A percentile compares a stretch with the other conserved stretches of the same genome.
Conservation (phyloP, 2,329 filamentous ascomycete genomes). For the Emergomyces orientalis region DNA sequence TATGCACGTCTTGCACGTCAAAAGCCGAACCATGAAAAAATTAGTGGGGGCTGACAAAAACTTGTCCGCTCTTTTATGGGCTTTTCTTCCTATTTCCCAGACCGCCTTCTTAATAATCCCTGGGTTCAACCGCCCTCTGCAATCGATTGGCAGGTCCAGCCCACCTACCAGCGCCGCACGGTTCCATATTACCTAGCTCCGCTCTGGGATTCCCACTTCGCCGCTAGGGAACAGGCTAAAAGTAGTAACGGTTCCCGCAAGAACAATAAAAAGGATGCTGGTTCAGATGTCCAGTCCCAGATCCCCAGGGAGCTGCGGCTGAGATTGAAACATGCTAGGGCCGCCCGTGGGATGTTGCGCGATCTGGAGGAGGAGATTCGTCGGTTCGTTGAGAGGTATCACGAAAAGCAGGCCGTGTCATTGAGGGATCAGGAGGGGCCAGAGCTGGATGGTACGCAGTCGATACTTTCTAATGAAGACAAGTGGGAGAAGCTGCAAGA, state of each 20-base stretch:
- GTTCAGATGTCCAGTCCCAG: slow-evolving; percentile 28
- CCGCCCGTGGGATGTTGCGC: slow-evolving; percentile 69
- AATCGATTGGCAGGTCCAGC: slow-evolving; percentile 70
- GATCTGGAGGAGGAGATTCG: slow-evolving; percentile 78
- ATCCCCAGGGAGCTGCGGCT: slow-evolving; percentile 73
- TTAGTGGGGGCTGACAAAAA: slow-evolving; percentile 3
- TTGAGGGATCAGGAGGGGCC: slow-evolving; percentile 34
- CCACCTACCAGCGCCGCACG: slow-evolving; percentile 66
- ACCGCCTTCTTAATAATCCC: slow-evolving; percentile 77
- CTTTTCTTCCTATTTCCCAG: slow-evolving; percentile 39
- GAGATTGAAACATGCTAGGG: slow-evolving; percentile 69
- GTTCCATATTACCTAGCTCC: slow-evolving; percentile 86
- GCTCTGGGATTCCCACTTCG: slow-evolving; percentile 62
- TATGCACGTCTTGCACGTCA: neutral
- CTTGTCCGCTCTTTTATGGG: slow-evolving; percentile 3
- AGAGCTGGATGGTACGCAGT: slow-evolving; percentile 36
- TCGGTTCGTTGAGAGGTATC: slow-evolving; percentile 58
- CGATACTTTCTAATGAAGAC: slow-evolving; percentile 17
- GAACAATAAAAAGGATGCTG: slow-evolving; percentile 30
- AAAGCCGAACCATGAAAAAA: neutral
- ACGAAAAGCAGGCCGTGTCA: slow-evolving; percentile 43
- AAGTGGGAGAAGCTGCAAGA: slow-evolving; percentile 2
- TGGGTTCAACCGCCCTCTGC: slow-evolving; percentile 74
- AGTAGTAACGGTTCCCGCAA: slow-evolving; percentile 23
- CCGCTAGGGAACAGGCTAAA: slow-evolving; percentile 33